Conservation (phyloP, 345 rosid species). For the Populus pruinosa region DNA sequence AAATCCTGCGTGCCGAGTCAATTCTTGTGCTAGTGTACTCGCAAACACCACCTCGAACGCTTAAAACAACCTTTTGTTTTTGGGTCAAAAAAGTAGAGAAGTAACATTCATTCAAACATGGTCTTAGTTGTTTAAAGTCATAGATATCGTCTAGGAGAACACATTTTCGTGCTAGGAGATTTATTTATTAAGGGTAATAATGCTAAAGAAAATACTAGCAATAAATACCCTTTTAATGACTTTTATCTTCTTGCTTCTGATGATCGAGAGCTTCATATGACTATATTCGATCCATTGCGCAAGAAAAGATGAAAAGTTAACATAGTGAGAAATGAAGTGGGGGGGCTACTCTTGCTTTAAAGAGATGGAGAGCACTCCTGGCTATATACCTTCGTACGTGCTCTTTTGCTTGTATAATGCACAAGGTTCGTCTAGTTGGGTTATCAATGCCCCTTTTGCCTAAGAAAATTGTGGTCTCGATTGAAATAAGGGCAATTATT, state of each 20-base stretch:
- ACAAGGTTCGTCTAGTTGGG: constrained; percentile 10
- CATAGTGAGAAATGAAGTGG: not conserved
- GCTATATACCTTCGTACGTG: not conserved
- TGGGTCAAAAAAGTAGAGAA: constrained; percentile 20
- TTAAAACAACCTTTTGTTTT: not conserved
- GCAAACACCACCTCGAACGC: not conserved
- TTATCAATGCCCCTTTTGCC: constrained; percentile 6
- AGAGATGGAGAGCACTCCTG: constrained; percentile 24
- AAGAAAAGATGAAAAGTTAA: not conserved
- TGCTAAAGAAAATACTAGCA: not conserved
- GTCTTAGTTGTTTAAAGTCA: constrained; percentile 26
- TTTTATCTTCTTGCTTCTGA: not conserved
- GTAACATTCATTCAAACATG: constrained; percentile 3
- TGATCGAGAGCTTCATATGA: not conserved
- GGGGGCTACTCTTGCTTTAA: not conserved
- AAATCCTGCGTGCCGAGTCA: not conserved
- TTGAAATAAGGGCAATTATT: not conserved
- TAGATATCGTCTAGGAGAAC: constrained; percentile 22
- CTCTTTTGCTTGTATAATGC: constrained; percentile 5
- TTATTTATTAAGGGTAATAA: not conserved
- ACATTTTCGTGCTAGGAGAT: not conserved
- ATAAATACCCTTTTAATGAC: not conserved
- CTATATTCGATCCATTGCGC: not conserved
- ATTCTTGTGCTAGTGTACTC: not conserved
- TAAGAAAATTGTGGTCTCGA: constrained; percentile 9